Conservation (phyloP, 345 rosid genomes). For the Theobroma cacao region DNA sequence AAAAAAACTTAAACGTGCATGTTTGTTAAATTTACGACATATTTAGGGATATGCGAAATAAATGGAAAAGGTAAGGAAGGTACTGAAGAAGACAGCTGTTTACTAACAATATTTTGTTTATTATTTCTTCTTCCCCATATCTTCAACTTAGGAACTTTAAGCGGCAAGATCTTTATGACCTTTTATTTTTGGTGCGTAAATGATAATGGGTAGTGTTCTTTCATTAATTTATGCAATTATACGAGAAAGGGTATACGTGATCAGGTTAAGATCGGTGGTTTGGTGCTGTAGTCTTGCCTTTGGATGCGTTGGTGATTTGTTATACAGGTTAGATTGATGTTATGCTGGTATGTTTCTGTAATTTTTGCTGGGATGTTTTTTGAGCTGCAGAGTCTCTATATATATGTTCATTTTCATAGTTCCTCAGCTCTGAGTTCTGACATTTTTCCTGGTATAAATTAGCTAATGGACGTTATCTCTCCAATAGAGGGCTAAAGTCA, state of each 20-base stretch:
- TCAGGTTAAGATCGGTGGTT: background rate
- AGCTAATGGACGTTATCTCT: background rate
- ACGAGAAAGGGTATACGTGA: background rate
- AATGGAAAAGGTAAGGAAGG: too few species aligned
- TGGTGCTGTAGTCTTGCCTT: background rate
- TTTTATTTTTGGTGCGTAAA: too few species aligned
- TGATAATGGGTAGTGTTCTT: background rate
- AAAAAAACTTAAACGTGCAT: too few species aligned
- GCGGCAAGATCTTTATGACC: background rate
- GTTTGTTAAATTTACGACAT: too few species aligned
- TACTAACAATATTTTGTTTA: too few species aligned
- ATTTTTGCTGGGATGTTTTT: background rate
- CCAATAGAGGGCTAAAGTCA: background rate
- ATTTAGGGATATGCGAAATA: too few species aligned
- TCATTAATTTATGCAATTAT: background rate
- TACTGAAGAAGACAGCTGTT: too few species aligned
- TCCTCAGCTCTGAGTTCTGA: background rate
- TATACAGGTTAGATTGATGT: too few species aligned
- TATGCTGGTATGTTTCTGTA: background rate
- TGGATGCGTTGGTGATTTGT: background rate
- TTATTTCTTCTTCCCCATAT: background rate
- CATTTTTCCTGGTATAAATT: background rate
- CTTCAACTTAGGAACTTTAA: background rate
- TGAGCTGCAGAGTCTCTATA: too few species aligned
- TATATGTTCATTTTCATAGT: too few species aligned